Evolutionary conservation across 306 rosid species (phyloP).

Genomic region (Trifolium fragiferum): DNA sequence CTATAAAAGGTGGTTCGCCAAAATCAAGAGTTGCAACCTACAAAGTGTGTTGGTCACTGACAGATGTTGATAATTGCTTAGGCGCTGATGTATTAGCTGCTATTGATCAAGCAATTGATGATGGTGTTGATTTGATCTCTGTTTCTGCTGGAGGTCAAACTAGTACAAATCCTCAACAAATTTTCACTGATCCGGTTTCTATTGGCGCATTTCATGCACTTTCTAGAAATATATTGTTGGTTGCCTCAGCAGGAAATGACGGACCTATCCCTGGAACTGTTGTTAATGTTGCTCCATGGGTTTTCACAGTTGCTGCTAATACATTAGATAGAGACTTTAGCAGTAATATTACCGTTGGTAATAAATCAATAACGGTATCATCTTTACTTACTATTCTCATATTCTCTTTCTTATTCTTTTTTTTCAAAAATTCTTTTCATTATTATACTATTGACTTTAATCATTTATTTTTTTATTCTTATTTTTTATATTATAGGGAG

Average conservation of each 20-base stretch:
- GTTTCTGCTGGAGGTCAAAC: conserved; percentile 50
- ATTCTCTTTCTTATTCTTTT: not conserved
- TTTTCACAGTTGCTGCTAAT: conserved; percentile 69
- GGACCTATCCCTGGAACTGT: conserved; percentile 60
- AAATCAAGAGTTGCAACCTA: conserved; percentile 73
- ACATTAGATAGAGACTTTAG: conserved; percentile 62
- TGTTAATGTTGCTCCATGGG: conserved; percentile 66
- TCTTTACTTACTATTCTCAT: not conserved
- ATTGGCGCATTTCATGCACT: conserved; percentile 73
- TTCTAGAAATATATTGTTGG: conserved; percentile 47
- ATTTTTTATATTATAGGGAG: conserved; percentile 48
- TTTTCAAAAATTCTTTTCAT: not conserved
- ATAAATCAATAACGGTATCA: conserved; percentile 42
- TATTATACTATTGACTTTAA: not conserved
- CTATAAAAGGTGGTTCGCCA: conserved; percentile 86
- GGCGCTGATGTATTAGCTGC: conserved; percentile 68
- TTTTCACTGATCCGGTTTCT: conserved; percentile 43
- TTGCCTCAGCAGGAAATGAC: conserved; percentile 65
- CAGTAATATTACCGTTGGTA: conserved; percentile 52
- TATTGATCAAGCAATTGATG: conserved; percentile 70
- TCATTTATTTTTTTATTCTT: too few relatives aligned
- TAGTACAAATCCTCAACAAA: not conserved
- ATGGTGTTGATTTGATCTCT: conserved; percentile 71
- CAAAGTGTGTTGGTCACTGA: conserved; percentile 69
- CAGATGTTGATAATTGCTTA: conserved; percentile 37